These are phyloP conservation scores for Chamaecyparis obtusa DNA, from an alignment of 75 land plant species.

Conservation along the genomic window DNA sequence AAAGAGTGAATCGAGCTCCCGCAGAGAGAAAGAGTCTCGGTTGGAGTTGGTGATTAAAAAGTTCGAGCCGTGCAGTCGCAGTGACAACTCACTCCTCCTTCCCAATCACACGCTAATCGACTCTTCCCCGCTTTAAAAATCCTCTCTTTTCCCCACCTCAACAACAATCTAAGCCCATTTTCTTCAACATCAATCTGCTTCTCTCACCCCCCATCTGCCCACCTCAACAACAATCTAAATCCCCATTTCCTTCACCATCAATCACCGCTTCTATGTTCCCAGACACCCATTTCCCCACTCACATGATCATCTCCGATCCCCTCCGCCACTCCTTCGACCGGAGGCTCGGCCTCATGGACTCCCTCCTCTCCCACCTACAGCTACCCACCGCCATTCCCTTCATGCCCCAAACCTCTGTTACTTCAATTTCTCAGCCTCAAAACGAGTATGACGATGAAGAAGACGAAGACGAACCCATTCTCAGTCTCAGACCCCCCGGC, in stretches of 20 bases:
- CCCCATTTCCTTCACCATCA: too few species aligned
- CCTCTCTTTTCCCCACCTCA: neutral
- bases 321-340: neutral
- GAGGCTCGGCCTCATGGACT: neutral
- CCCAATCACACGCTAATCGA: neutral
- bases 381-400: neutral
- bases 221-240: too few species aligned
- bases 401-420: neutral
- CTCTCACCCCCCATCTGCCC: too few species aligned
- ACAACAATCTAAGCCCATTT: too few species aligned
- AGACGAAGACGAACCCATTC: neutral
- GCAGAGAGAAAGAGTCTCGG: too few species aligned
- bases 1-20: too few species aligned
- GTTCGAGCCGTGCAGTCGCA: neutral
- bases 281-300: neutral
- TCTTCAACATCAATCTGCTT: neutral
- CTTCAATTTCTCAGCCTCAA: neutral
- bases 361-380: neutral
- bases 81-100: neutral
- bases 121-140: neutral
- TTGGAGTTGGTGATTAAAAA: neutral
- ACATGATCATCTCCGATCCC: neutral
- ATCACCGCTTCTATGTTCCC: neutral
- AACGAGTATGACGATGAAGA: neutral
- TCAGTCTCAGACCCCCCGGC: constrained; percentile 9